Evolutionary conservation across 2,329 filamentous ascomycete species (phyloP).

Genomic region (Cyanodermella asteris): DNA sequence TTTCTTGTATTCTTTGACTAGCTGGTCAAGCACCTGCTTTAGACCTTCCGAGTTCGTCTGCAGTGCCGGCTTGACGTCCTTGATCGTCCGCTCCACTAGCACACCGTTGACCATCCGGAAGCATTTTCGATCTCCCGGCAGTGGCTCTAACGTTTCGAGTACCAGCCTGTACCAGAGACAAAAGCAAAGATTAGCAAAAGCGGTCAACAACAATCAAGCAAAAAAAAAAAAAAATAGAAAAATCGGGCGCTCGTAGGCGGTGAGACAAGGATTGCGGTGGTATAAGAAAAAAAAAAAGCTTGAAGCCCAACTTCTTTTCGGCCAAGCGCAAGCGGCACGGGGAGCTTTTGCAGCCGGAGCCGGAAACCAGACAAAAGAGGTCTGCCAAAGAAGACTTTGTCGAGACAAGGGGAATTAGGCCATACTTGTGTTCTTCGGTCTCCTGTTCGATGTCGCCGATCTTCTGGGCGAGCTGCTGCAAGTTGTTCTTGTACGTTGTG

Average conservation of each 20-base stretch:
- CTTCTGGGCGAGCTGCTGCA: constrained; percentile 86
- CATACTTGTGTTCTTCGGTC: constrained; percentile 89
- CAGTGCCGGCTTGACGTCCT: constrained; percentile 75
- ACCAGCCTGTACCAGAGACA: constrained; percentile 50
- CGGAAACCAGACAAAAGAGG: no score
- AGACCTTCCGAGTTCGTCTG: constrained; percentile 86
- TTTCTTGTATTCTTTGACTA: constrained; percentile 87
- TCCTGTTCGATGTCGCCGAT: constrained; percentile 97
- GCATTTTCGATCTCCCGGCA: constrained; percentile 74
- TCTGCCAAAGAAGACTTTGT: no score
- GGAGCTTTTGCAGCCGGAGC: no score
- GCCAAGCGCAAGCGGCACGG: no score
- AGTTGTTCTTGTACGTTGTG: constrained; percentile 38
- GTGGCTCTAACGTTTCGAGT: constrained; percentile 68
- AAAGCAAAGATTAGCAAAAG: no score
- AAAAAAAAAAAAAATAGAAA: background rate
- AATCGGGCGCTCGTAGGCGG: background rate
- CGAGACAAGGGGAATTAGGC: no score
- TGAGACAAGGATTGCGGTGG: no score
- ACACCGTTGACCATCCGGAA: constrained; percentile 98
- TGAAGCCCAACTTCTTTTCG: no score
- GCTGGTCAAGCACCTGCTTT: constrained; percentile 80
- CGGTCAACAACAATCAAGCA: background rate
- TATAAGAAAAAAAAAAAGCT: no score
- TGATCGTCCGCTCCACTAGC: constrained; percentile 77